These are phyloP conservation scores for Fagopyrum homotropicum DNA, from an alignment of 148 eudicot genomes.

Conservation along the genomic window DNA sequence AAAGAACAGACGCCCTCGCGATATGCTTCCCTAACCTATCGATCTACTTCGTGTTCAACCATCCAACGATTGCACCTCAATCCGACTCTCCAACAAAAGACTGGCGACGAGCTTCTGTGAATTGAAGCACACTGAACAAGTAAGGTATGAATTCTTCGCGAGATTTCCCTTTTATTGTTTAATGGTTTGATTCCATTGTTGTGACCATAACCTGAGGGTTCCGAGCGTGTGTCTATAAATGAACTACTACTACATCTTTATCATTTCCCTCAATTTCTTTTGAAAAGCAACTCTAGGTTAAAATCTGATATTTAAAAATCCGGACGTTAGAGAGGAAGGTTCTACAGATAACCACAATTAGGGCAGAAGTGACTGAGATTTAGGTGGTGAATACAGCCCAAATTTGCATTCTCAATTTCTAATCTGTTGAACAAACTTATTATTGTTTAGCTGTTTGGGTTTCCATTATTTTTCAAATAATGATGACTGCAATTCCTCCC, in stretches of 20 bases:
- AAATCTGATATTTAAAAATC: background rate
- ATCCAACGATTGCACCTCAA: too few species aligned
- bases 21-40: too few species aligned
- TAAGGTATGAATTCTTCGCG: too few species aligned
- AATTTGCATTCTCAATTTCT: slow-evolving; percentile 47
- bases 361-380: slow-evolving; percentile 48
- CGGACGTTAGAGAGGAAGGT: background rate
- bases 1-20: too few species aligned
- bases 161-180: too few species aligned
- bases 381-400: slow-evolving; percentile 75
- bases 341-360: background rate
- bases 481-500: background rate
- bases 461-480: background rate
- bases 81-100: too few species aligned
- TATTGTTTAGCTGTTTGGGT: background rate
- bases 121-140: too few species aligned
- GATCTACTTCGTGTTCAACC: too few species aligned
- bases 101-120: too few species aligned
- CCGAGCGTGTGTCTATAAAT: background rate
- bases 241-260: background rate
- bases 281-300: background rate
- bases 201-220: too few species aligned
- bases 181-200: too few species aligned
- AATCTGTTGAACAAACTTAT: background rate
- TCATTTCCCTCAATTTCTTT: background rate